Base-by-base conservation (phyloP, 805 yeast species). In the Wickerhamiella alocasiicola region DNA sequence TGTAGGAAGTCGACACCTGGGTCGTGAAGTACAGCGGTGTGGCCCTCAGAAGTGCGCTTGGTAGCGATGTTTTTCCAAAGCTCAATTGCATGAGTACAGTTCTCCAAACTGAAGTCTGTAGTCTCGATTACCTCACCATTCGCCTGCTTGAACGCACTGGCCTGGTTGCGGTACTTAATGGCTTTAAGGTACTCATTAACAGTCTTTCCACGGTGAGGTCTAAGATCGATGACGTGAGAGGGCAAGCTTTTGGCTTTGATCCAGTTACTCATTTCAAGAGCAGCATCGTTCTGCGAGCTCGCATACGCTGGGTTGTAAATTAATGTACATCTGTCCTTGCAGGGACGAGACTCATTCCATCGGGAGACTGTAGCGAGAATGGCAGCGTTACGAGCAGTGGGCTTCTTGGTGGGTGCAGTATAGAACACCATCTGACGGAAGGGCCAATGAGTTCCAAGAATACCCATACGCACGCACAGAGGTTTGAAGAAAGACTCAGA, bases 381-480 rank as follows among this genome's bases (percentile, higher is more conserved):
- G 3, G 66, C 67, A 2, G 66, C 67, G 21, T 60, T 51, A 18
- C 69, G 52, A 2, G 68, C 66, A 12, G 64, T 61, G 3, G 69
- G 68, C 42, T 59, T 56, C 41, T 52, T 57, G 4, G 67, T 57
- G 11, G 60, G 55, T n/a, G 64, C 48, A 16, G 64, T 59, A 45
- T 59, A 66, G 44, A 64, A 61, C 20, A 61, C 60, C 5, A 66
- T 49, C 44, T 65, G 60, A 7, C 65, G 52, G 48, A 65, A 65
- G 9, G 70, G 70, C 70, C 69, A 65, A 47, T 65, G 70, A 38
- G 65, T 64, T 1, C 64, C 69, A 20, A 65, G 42, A 16, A 65
- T 52, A 1, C 69, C 69, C 53, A 65, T 49, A 15, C 64, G 55
- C n/a, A 65, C 56, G 28, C 62, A 56, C 12, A 63, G 45, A 9